phyloP scores from a whole-genome alignment of 306 rosid genomes.

The Cotoneaster glaucophyllus region DNA sequence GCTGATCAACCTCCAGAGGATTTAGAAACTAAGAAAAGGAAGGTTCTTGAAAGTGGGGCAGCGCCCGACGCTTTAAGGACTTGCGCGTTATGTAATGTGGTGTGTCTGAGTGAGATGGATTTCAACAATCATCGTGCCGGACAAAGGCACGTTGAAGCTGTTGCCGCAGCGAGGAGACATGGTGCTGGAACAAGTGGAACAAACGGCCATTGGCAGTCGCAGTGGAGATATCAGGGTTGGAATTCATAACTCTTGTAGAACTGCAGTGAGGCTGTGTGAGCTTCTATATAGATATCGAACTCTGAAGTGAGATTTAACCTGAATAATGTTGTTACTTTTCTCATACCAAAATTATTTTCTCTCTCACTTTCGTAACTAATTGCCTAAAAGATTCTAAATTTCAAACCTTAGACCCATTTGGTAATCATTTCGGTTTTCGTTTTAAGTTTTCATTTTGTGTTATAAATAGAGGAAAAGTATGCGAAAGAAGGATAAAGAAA shows the following conservation, averaged over 20 bases:
- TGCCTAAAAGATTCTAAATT: not conserved
- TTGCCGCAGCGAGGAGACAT: slow-evolving; percentile 27
- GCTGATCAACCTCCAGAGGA: slow-evolving; percentile 20
- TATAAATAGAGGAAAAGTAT: too few relatives aligned
- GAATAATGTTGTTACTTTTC: not conserved
- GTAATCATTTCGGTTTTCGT: not conserved
- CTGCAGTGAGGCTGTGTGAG: not conserved
- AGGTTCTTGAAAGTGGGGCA: slow-evolving; percentile 45
- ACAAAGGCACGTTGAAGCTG: slow-evolving; percentile 30
- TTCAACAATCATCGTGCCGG: slow-evolving; percentile 39
- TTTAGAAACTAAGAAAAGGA: slow-evolving; percentile 35
- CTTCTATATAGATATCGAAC: not conserved
- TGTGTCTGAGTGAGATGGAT: slow-evolving; percentile 38
- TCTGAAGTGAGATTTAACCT: not conserved
- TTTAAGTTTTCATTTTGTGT: not conserved
- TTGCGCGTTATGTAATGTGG: slow-evolving; percentile 38
- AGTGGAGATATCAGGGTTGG: not conserved
- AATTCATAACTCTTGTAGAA: not conserved
- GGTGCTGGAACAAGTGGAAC: slow-evolving; percentile 18
- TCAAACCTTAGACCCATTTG: not conserved
- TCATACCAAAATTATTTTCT: not conserved
- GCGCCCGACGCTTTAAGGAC: slow-evolving; percentile 31
- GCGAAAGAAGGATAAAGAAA: not conserved
- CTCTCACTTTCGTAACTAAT: not conserved
- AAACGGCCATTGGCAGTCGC: slow-evolving; percentile 1